A percentile compares a stretch with the other conserved stretches of the same genome.
Conservation (phyloP, 148 eudicot genomes). For the Hydrangea macrophylla region DNA sequence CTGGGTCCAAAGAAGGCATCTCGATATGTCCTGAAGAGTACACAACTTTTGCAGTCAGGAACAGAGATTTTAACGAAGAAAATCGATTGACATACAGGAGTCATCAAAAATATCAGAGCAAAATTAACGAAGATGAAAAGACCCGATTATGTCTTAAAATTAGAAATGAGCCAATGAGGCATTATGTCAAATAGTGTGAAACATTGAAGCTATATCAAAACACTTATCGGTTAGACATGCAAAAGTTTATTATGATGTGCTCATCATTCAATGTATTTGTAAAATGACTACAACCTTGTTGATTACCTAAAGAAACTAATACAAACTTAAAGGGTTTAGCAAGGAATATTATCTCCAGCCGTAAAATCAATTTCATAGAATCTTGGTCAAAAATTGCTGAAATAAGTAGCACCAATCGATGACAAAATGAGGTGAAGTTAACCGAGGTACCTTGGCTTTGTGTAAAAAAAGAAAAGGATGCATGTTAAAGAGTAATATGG, state of each 20-base stretch:
- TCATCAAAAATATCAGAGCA: too few relatives aligned
- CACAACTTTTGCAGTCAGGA: neutral
- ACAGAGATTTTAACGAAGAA: neutral
- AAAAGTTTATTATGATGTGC: too few relatives aligned
- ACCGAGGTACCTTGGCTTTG: neutral
- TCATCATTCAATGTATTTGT: too few relatives aligned
- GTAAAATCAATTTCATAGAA: too few relatives aligned
- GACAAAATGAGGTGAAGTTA: neutral
- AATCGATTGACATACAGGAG: neutral
- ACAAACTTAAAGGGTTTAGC: too few relatives aligned
- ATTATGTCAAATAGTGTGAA: too few relatives aligned
- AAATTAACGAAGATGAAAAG: neutral
- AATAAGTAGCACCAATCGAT: neutral
- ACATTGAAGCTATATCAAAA: too few relatives aligned
- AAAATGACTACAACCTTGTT: too few relatives aligned
- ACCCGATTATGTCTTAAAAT: neutral
- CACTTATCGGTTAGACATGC: too few relatives aligned
- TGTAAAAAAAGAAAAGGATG: neutral
- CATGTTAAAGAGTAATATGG: neutral
- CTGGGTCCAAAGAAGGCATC: constrained; percentile 98
- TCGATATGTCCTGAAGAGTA: constrained; percentile 76
- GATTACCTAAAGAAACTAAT: too few relatives aligned
- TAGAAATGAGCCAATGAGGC: constrained; percentile 5
- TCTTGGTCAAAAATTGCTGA: too few relatives aligned
- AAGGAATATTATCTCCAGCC: too few relatives aligned